A percentile compares a stretch with the other conserved stretches of the same genome.
phyloP scores from a whole-genome alignment of 177 flowering plant species.

The Tripterygium wilfordii region DNA sequence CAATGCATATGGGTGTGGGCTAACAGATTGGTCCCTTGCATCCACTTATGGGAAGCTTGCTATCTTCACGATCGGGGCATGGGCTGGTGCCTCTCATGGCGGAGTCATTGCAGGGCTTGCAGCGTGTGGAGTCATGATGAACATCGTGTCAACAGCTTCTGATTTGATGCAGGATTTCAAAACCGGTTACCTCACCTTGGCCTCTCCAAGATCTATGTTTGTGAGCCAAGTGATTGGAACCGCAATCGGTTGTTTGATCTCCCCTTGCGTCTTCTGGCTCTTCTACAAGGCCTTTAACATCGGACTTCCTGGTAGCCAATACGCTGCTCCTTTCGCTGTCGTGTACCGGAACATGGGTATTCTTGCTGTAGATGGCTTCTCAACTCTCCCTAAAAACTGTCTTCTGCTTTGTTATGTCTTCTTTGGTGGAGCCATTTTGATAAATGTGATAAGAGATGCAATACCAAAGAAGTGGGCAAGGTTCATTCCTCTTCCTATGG shows the following conservation, averaged over 20 bases:
- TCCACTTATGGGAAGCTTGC: constrained; percentile 27
- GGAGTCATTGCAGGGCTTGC: constrained; percentile 24
- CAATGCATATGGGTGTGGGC: too few species aligned
- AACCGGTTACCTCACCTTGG: constrained; percentile 19
- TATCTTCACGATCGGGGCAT: constrained; percentile 20
- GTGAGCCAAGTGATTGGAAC: constrained; percentile 24
- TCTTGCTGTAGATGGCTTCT: constrained; percentile 20
- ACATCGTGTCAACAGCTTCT: too few species aligned
- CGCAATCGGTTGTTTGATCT: constrained; percentile 20
- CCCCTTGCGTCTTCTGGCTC: constrained; percentile 24
- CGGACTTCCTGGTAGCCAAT: constrained; percentile 8
- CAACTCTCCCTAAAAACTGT: constrained; percentile 16
- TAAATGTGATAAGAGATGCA: constrained; percentile 11
- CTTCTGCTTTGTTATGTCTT: constrained; percentile 17
- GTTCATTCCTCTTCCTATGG: constrained; percentile 20
- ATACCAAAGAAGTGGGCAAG: constrained; percentile 7
- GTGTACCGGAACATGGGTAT: constrained; percentile 16
- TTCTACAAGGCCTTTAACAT: constrained; percentile 21
- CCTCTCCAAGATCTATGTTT: constrained; percentile 23
- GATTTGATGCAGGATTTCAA: too few species aligned
- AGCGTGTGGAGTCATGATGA: constrained; percentile 30
- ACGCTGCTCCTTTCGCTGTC: constrained; percentile 17
- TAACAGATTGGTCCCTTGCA: constrained; percentile 28
- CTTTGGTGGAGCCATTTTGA: constrained; percentile 18
- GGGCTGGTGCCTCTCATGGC: constrained; percentile 19